A percentile compares a stretch with the other conserved stretches of the same genome.
phyloP scores from a whole-genome alignment of 2,329 filamentous ascomycete species.

The Aaosphaeria arxii region DNA sequence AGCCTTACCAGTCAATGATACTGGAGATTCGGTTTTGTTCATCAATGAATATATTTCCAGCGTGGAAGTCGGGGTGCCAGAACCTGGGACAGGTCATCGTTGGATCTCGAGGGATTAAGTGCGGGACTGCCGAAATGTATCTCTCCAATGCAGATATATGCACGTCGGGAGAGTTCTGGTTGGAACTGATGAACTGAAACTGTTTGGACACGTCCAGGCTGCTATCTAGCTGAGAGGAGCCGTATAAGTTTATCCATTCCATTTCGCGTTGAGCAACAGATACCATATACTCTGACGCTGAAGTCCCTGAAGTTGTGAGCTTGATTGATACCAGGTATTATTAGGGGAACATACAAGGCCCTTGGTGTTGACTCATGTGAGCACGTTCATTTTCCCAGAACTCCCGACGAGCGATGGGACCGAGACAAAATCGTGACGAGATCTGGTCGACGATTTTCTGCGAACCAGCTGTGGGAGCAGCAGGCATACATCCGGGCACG shows the following conservation, averaged over 20 bases:
- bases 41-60: slow-evolving; percentile 25
- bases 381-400: slow-evolving; percentile 21
- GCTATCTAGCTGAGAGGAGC: slow-evolving; percentile 19
- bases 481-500: slow-evolving; percentile 29
- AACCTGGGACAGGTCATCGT: slow-evolving; percentile 20
- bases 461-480: slow-evolving; percentile 12
- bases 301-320: slow-evolving; percentile 21
- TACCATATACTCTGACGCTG: slow-evolving; percentile 18
- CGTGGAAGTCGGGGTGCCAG: slow-evolving; percentile 27
- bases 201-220: too few relatives aligned
- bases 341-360: too few relatives aligned
- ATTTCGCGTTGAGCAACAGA: slow-evolving; percentile 34
- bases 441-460: slow-evolving; percentile 12
- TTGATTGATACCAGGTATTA: too few relatives aligned
- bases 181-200: slow-evolving; percentile 33
- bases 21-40: slow-evolving; percentile 18
- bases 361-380: slow-evolving; percentile 15
- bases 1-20: slow-evolving; percentile 30
- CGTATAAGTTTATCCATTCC: slow-evolving; percentile 26
- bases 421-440: slow-evolving; percentile 17
- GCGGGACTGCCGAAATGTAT: slow-evolving; percentile 17
- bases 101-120: slow-evolving; percentile 20
- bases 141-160: slow-evolving; percentile 17
- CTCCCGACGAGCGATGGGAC: slow-evolving; percentile 20
- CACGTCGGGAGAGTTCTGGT: slow-evolving; percentile 16